Evolutionary conservation across 345 rosid species (phyloP).

Genomic region (Anacardium occidentale): DNA sequence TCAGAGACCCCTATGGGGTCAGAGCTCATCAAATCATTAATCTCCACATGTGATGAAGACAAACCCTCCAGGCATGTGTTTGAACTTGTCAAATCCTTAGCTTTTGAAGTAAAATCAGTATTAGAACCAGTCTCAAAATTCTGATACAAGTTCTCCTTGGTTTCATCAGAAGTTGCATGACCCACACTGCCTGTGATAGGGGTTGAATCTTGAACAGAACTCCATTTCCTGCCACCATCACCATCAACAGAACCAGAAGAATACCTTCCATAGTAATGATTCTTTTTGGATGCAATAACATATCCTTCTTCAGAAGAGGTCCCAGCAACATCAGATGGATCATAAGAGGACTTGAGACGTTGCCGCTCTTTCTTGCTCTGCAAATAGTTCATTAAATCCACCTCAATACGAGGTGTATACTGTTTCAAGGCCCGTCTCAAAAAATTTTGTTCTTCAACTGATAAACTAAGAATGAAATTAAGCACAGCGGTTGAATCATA

Average conservation of each 20-base stretch:
- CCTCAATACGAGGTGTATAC: slow-evolving; percentile 95
- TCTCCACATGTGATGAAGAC: slow-evolving; percentile 48
- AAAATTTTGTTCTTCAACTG: slow-evolving; percentile 95
- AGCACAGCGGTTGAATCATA: slow-evolving; percentile 88
- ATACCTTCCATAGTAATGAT: slow-evolving; percentile 73
- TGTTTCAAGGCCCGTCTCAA: slow-evolving; percentile 91
- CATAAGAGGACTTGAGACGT: slow-evolving; percentile 78
- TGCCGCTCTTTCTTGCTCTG: slow-evolving; percentile 95
- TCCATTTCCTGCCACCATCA: slow-evolving; percentile 86
- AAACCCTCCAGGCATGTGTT: slow-evolving; percentile 44
- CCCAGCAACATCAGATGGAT: slow-evolving; percentile 84
- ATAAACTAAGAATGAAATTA: slow-evolving; percentile 86
- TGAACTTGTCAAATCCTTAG: slow-evolving; percentile 41
- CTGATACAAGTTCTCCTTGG: slow-evolving; percentile 63
- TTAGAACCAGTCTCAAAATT: slow-evolving; percentile 53
- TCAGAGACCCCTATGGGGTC: slow-evolving; percentile 40
- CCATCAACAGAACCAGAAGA: slow-evolving; percentile 74
- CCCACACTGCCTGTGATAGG: slow-evolving; percentile 40
- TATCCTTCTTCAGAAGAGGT: slow-evolving; percentile 95
- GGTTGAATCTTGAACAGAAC: slow-evolving; percentile 69
- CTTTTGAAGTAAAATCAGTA: slow-evolving; percentile 48
- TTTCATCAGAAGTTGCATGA: slow-evolving; percentile 57
- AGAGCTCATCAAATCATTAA: slow-evolving; percentile 49
- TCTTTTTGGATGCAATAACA: slow-evolving; percentile 61
- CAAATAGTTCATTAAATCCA: slow-evolving; percentile 89